A percentile compares a stretch with the other conserved stretches of the same genome.
These are phyloP conservation scores for Trametes hirsuta DNA, from an alignment of 1,284 basidiomycete species.

Conservation along the genomic window DNA sequence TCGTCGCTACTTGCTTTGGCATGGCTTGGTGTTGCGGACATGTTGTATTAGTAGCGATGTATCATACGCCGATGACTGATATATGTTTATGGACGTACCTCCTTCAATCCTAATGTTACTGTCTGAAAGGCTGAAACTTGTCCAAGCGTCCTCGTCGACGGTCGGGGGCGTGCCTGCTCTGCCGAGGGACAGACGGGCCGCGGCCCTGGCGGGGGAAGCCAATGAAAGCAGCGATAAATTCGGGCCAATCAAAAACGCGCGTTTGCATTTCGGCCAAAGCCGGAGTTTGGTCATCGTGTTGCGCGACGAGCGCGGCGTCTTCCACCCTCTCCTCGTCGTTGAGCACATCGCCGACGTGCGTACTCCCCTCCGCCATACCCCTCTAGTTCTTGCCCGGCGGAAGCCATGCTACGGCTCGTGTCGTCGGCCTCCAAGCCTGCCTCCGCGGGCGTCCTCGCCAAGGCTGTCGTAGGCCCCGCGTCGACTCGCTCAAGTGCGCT, in stretches of 20 bases:
- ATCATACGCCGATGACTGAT: constrained; percentile 21
- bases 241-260: constrained; percentile 17
- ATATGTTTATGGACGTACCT: neutral
- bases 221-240: constrained; percentile 6
- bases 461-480: constrained; percentile 50
- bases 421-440: constrained; percentile 56
- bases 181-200: neutral
- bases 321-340: constrained; percentile 25
- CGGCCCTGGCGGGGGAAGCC: neutral
- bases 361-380: constrained; percentile 14
- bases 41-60: constrained; percentile 28
- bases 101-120: too few relatives aligned
- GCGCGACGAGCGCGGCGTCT: constrained; percentile 28
- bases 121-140: too few relatives aligned
- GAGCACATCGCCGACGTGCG: constrained; percentile 35
- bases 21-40: constrained; percentile 19
- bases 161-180: neutral
- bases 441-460: constrained; percentile 68
- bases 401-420: constrained; percentile 65
- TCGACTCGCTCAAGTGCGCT: constrained; percentile 46
- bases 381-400: constrained; percentile 20
- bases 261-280: constrained; percentile 29
- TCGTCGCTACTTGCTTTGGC: constrained; percentile 9
- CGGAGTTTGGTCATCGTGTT: constrained; percentile 32
- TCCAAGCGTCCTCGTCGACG: too few relatives aligned